These are phyloP conservation scores for Sporothrix mexicana DNA, from an alignment of 2,329 filamentous ascomycete species.

Conservation along the genomic window DNA sequence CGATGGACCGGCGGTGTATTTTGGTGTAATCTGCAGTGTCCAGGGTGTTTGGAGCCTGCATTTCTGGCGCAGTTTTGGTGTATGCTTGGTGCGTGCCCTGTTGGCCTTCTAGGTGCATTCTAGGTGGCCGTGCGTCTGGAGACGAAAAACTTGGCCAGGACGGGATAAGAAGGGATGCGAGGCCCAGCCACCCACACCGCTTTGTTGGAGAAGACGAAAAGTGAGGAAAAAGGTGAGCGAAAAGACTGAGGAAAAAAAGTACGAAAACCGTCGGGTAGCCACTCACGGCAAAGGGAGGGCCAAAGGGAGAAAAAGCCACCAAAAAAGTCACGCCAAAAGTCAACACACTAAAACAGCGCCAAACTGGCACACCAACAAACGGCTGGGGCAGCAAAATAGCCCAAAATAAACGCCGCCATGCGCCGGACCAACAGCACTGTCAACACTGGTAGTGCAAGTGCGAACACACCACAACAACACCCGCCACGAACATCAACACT, in stretches of 20 bases:
- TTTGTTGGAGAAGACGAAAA: conserved; percentile 7
- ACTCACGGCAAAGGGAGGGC: neutral
- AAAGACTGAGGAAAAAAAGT: neutral
- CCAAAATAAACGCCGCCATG: neutral
- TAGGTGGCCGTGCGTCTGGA: neutral
- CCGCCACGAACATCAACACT: conserved; percentile 4
- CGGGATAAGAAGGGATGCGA: conserved; percentile 28
- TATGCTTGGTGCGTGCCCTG: neutral
- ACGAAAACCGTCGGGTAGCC: conserved; percentile 16
- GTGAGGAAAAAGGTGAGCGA: neutral
- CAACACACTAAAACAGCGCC: neutral
- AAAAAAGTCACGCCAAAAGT: neutral
- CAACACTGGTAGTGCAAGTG: neutral
- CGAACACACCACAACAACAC: conserved; percentile 11
- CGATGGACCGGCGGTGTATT: conserved; percentile 17
- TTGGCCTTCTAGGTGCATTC: neutral
- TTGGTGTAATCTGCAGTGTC: neutral
- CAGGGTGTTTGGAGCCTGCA: no score
- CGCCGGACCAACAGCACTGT: conserved; percentile 17
- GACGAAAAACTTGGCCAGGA: conserved; percentile 2
- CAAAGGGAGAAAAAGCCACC: conserved; percentile 7
- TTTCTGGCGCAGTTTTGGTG: neutral
- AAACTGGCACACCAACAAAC: neutral
- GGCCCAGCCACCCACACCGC: conserved; percentile 29
- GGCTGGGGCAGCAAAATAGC: neutral